Evolutionary conservation across 1,284 basidiomycete species (phyloP).

Genomic region (Ustilago vetiveriae): DNA sequence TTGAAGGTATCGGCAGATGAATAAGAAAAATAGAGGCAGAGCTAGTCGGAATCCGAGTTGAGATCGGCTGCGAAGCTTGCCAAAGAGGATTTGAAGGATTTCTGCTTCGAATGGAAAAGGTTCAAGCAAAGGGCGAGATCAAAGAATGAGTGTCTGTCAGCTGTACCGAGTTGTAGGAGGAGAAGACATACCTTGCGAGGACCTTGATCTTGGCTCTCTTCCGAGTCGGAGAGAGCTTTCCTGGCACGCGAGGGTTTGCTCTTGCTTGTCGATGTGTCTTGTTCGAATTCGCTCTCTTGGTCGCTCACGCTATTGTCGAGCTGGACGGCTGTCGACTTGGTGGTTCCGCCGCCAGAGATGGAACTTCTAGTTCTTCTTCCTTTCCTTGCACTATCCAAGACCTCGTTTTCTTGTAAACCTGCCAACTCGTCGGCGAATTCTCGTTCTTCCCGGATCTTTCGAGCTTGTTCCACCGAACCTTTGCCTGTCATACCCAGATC

Average conservation of each 20-base stretch:
- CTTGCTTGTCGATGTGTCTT: no score
- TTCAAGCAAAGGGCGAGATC: neutral
- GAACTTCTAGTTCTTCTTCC: slow-evolving; percentile 6
- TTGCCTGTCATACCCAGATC: slow-evolving; percentile 43
- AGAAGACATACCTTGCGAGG: no score
- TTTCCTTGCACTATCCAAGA: slow-evolving; percentile 4
- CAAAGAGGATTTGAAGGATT: slow-evolving; percentile 39
- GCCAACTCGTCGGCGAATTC: slow-evolving; percentile 44
- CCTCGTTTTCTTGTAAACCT: slow-evolving; percentile 22
- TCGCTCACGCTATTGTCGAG: no score
- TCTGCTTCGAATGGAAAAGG: neutral
- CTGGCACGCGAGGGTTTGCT: neutral
- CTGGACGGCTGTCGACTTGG: no score
- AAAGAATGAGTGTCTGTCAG: no score
- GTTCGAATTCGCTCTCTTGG: no score
- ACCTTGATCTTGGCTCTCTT: slow-evolving; percentile 35
- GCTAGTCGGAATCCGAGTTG: slow-evolving; percentile 43
- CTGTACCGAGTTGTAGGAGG: no score
- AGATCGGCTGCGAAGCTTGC: slow-evolving; percentile 47
- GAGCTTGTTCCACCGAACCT: slow-evolving; percentile 37
- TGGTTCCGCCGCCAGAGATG: no score
- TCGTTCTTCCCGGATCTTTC: slow-evolving; percentile 31
- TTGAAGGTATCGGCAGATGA: no score
- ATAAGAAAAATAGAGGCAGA: no score
- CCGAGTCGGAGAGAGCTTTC: slow-evolving; percentile 3